A percentile compares a stretch with the other conserved stretches of the same genome.
Evolutionary conservation across 805 yeast genomes (phyloP).

Genomic region (Yarrowia porcina): DNA sequence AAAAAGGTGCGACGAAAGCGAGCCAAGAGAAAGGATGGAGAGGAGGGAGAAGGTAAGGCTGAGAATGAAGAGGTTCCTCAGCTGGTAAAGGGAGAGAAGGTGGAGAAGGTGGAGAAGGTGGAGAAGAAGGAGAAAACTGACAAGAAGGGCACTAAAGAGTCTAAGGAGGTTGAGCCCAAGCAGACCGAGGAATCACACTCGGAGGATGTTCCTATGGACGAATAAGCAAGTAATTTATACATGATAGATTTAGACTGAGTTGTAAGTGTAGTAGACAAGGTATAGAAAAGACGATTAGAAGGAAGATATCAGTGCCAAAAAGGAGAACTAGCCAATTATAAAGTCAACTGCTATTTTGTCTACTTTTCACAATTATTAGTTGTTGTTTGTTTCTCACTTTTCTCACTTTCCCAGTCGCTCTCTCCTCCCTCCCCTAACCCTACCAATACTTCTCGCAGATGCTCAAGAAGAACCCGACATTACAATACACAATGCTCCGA

Average conservation of each 20-base stretch:
- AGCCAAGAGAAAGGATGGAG: constrained; percentile 29
- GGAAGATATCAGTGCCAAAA: no score
- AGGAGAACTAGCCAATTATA: no score
- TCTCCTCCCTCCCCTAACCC: constrained; percentile 1
- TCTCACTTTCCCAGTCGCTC: neutral
- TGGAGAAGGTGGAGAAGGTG: neutral
- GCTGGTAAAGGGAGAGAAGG: neutral
- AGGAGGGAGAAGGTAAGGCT: neutral
- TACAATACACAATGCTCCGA: constrained; percentile 19
- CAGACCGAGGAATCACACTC: neutral
- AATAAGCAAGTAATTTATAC: constrained; percentile 15
- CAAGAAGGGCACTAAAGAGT: neutral
- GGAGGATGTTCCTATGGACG: neutral
- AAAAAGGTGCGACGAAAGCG: constrained; percentile 29
- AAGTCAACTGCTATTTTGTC: no score
- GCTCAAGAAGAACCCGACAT: neutral
- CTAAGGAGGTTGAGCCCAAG: neutral
- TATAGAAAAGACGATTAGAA: no score
- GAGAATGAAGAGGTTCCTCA: neutral
- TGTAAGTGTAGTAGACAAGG: no score
- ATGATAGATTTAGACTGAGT: neutral
- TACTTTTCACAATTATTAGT: no score
- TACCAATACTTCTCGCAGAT: neutral
- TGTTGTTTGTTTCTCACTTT: no score
- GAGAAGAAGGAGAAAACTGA: neutral